Conservation (phyloP, 2,329 filamentous ascomycete species). For the Metarhizium sp. region DNA sequence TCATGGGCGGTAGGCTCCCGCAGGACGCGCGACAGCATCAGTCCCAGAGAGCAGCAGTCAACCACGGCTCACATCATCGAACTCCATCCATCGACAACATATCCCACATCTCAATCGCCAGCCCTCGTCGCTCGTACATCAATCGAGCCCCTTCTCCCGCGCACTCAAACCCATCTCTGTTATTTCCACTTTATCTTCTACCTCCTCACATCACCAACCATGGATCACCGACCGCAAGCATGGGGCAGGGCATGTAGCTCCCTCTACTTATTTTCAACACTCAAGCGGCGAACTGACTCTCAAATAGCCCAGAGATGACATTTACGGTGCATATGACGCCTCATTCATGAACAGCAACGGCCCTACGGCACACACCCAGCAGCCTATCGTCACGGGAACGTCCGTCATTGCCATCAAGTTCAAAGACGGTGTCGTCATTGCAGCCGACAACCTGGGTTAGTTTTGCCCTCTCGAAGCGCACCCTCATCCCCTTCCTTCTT, state of each 20-base stretch:
- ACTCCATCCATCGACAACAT: constrained; percentile 8
- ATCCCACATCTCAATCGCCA: not conserved
- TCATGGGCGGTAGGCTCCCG: constrained; percentile 22
- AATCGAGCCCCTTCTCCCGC: not conserved
- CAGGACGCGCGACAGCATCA: constrained; percentile 23
- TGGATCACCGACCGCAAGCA: constrained; percentile 66
- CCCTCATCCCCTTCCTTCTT: not conserved
- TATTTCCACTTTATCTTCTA: not conserved
- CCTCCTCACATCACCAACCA: constrained; percentile 21
- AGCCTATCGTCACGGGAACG: constrained; percentile 89
- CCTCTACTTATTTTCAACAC: constrained; percentile 7
- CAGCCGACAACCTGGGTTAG: constrained; percentile 89
- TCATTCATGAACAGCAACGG: constrained; percentile 66
- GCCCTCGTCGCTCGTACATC: not conserved
- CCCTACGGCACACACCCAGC: constrained; percentile 81
- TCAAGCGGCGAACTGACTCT: constrained; percentile 7
- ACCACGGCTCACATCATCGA: constrained; percentile 7
- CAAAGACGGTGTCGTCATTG: constrained; percentile 92
- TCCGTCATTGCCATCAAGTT: constrained; percentile 94
- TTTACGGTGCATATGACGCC: constrained; percentile 88
- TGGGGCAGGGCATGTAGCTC: constrained; percentile 56
- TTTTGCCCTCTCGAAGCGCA: constrained; percentile 1
- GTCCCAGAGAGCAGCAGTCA: not conserved
- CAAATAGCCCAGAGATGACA: constrained; percentile 81
- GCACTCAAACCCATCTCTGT: not conserved